A percentile compares a stretch with the other conserved stretches of the same genome.
Evolutionary conservation across 306 rosid species (phyloP).

Genomic region (Quercus ilex): DNA sequence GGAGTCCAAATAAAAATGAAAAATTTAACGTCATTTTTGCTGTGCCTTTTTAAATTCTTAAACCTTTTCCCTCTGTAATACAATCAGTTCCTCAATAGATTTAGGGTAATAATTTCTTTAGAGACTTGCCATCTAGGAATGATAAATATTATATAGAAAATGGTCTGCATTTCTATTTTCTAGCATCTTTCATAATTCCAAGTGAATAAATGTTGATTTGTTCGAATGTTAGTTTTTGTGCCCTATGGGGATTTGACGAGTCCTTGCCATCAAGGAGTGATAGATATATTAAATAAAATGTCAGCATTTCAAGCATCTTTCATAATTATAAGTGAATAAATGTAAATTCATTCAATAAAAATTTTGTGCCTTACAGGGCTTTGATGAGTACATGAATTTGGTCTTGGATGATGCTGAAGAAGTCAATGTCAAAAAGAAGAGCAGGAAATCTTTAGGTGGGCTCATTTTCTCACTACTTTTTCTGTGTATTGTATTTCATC

Average conservation of each 20-base stretch:
- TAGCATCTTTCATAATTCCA: neutral
- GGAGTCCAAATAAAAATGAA: too few relatives aligned
- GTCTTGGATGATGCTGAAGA: constrained; percentile 71
- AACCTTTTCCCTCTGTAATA: neutral
- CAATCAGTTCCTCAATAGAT: neutral
- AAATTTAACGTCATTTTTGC: too few relatives aligned
- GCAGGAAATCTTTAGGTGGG: constrained; percentile 64
- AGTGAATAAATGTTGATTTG: neutral
- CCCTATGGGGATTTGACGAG: constrained; percentile 64
- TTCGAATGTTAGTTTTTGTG: neutral
- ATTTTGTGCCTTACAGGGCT: constrained; percentile 42
- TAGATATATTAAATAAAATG: too few relatives aligned
- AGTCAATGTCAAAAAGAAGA: constrained; percentile 74
- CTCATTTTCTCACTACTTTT: neutral
- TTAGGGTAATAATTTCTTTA: neutral
- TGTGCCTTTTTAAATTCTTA: neutral
- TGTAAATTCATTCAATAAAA: neutral
- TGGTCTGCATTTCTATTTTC: neutral
- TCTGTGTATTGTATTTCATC: neutral
- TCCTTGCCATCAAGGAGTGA: neutral
- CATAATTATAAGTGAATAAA: neutral
- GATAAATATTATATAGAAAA: too few relatives aligned
- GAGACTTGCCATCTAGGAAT: too few relatives aligned
- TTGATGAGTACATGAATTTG: constrained; percentile 73
- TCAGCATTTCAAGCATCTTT: neutral